These are phyloP conservation scores for Phyllosticta citriasiana DNA, from an alignment of 2,329 filamentous ascomycete genomes.

Conservation along the genomic window DNA sequence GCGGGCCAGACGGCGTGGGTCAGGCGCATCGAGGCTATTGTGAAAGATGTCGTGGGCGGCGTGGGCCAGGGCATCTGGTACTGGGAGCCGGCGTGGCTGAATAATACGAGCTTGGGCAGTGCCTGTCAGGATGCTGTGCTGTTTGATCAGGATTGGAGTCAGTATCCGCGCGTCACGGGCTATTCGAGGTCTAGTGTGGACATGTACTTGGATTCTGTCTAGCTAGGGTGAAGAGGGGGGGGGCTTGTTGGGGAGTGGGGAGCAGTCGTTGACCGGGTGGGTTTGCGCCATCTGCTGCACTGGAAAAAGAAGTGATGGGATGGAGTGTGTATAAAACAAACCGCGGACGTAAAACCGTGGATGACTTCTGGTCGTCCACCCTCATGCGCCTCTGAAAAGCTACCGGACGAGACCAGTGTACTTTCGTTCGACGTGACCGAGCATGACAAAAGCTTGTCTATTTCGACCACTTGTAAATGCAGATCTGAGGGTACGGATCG, in stretches of 20 bases:
- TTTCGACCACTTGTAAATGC: too few species aligned
- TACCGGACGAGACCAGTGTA: too few species aligned
- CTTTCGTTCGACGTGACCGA: too few species aligned
- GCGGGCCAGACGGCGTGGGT: conserved; percentile 56
- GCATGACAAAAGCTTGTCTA: too few species aligned
- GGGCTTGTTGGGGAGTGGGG: background rate
- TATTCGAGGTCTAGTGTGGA: conserved; percentile 45
- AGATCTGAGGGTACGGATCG: too few species aligned
- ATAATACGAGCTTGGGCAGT: conserved; percentile 54
- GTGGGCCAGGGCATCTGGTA: conserved; percentile 51
- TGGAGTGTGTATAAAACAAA: too few species aligned
- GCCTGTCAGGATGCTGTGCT: conserved; percentile 1
- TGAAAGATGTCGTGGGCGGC: conserved; percentile 44
- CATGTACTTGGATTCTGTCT: conserved; percentile 30
- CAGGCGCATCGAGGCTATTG: conserved; percentile 47
- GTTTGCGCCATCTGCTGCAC: too few species aligned
- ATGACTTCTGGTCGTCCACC: too few species aligned
- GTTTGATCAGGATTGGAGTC: conserved; percentile 52
- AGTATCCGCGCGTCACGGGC: conserved; percentile 48
- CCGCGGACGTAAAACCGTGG: too few species aligned
- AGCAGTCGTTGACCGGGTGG: too few species aligned
- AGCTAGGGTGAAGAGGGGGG: background rate
- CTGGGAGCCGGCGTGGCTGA: conserved; percentile 65
- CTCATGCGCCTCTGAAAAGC: too few species aligned
- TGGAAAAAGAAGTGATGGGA: too few species aligned